Evolutionary conservation across 2,329 filamentous ascomycete species (phyloP).

Genomic region (Stenocarpella maydis): DNA sequence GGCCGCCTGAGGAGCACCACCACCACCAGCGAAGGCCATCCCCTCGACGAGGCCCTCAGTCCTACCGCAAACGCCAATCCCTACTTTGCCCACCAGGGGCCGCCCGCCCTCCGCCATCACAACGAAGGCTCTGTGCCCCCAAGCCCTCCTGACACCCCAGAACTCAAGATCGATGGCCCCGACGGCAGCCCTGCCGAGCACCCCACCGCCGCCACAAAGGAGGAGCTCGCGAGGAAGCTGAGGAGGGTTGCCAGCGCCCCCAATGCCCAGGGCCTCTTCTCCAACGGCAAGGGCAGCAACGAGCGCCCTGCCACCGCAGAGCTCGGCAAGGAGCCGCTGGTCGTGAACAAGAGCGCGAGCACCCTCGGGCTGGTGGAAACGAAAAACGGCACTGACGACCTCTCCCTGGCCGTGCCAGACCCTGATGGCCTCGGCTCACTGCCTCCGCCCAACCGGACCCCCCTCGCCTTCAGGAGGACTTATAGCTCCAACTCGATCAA

Average conservation of each 20-base stretch:
- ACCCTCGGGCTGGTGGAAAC: slow-evolving; percentile 57
- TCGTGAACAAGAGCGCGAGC: slow-evolving; percentile 62
- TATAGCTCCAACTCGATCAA: slow-evolving; percentile 99
- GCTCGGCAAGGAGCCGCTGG: slow-evolving; percentile 81
- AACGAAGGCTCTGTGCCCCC: slow-evolving; percentile 93
- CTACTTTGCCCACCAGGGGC: slow-evolving; percentile 96
- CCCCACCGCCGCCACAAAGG: slow-evolving; percentile 82
- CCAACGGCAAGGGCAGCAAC: slow-evolving; percentile 62
- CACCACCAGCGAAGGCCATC: slow-evolving; percentile 90
- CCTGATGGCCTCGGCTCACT: slow-evolving; percentile 67
- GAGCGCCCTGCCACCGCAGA: slow-evolving; percentile 86
- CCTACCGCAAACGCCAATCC: slow-evolving; percentile 95
- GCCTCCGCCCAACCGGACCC: slow-evolving; percentile 72
- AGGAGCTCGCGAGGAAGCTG: slow-evolving; percentile 91
- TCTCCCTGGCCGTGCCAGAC: slow-evolving; percentile 52
- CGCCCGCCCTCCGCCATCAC: slow-evolving; percentile 90
- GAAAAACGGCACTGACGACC: slow-evolving; percentile 50
- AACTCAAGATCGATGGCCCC: slow-evolving; percentile 75
- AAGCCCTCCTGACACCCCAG: slow-evolving; percentile 89
- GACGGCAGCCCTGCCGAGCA: slow-evolving; percentile 71
- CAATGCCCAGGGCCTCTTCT: slow-evolving; percentile 93
- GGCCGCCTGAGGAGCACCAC: slow-evolving; percentile 89
- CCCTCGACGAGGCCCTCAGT: slow-evolving; percentile 86
- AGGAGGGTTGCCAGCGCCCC: slow-evolving; percentile 94
- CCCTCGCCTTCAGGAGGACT: slow-evolving; percentile 85